Percentiles rank a stretch among this genome's conserved stretches.
Evolutionary conservation across 2,329 filamentous ascomycete species (phyloP).

Genomic region (Aspergillus unguis): DNA sequence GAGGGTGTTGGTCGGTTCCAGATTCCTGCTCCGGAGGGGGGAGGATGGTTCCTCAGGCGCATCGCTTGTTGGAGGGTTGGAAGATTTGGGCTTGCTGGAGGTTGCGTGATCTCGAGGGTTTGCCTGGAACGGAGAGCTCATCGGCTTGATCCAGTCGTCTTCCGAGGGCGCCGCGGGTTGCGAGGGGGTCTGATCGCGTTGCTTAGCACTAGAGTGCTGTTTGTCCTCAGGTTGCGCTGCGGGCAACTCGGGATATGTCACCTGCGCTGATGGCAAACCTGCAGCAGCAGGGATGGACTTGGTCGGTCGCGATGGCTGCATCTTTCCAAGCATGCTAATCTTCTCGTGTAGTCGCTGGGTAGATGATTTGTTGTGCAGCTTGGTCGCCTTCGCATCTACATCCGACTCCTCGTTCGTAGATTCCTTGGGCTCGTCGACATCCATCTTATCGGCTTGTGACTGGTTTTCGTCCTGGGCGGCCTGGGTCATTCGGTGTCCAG

Average conservation of each 20-base stretch:
- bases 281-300: constrained; percentile 44
- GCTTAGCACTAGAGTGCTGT: constrained; percentile 21
- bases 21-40: constrained; percentile 12
- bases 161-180: constrained; percentile 41
- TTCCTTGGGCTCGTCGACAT: constrained; percentile 55
- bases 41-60: constrained; percentile 12
- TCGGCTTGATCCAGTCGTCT: constrained; percentile 60
- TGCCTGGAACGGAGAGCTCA: constrained; percentile 47
- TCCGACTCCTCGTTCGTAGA: constrained; percentile 48
- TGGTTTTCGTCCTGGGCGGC: constrained; percentile 37
- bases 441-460: constrained; percentile 44
- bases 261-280: constrained; percentile 27
- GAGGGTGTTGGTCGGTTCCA: constrained; percentile 16
- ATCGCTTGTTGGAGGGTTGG: constrained; percentile 25
- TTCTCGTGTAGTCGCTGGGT: constrained; percentile 90
- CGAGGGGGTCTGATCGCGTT: constrained; percentile 19
- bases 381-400: constrained; percentile 50
- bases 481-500: constrained; percentile 50
- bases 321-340: constrained; percentile 70
- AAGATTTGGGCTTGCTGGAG: constrained; percentile 57
- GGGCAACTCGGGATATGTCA: constrained; percentile 38
- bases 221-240: constrained; percentile 28
- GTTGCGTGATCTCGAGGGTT: constrained; percentile 56
- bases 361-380: constrained; percentile 78
- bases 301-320: constrained; percentile 45